Base-by-base conservation (phyloP, 2,329 filamentous ascomycete genomes). In the Paramyrothecium sp. region DNA sequence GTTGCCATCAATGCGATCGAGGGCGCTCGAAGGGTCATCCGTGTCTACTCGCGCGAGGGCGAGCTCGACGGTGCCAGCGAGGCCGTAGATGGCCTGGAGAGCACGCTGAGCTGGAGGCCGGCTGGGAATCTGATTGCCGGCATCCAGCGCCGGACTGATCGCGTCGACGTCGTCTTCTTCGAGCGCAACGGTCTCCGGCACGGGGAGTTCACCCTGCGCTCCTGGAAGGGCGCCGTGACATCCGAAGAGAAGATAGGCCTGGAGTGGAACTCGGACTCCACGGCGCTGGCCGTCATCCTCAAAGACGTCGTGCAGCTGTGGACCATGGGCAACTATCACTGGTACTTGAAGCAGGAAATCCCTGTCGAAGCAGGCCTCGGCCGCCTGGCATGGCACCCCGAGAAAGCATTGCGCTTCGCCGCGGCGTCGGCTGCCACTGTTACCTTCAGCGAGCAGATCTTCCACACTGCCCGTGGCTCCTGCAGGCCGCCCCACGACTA, bases 301-400 rank as follows among this genome's bases (percentile, higher is more conserved):
- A 78, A 79, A 33, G 85, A 92, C 61, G 83, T 86, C 56, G 77
- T 95, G n/a, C 95, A 99, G 69, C 78, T 99, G 1, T 99, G 95
- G 95, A 97, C 92, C 1, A 97, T 89, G 82, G 90, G 92, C 20
- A 99, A 99, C 71, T 99, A 99, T 65, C 91, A 98, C 70, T 99
- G 95, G 85, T 98, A 98, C 71, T 80, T 99, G 17, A 99, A 99
- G 76, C 92, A 97, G 71, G 92, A 97, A 69, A 80, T 97, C 7
- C 74, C 77, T 7, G 75, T 81, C 7, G 65, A 71, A 8, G 66
- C 64, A 13, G 63, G 66, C 3, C 65, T 73, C 44, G 54, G 67
- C 51, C 65, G 69, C 44, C 62, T 85, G n/a, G 70, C 78, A 1
- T 99, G 95, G 95, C 92, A 99, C 71, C 85, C 91, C 1, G 95